These are phyloP conservation scores for Mortierella alpina DNA, from an alignment of 192 early-diverging fungal species.

Conservation along the genomic window DNA sequence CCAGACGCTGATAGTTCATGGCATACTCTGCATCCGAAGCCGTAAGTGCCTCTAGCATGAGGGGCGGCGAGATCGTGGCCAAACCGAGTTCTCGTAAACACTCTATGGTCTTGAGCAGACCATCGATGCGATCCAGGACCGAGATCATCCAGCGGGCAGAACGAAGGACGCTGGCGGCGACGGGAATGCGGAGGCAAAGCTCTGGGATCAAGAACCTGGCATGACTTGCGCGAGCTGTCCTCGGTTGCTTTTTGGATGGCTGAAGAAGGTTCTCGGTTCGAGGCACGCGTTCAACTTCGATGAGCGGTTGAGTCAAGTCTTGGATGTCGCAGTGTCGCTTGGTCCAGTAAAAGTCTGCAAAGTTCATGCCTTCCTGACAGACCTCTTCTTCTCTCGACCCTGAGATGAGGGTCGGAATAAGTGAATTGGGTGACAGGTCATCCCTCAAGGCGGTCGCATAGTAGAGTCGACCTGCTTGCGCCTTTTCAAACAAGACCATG, in stretches of 20 bases:
- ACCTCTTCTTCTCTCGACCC: not conserved
- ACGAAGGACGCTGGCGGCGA: slow-evolving; percentile 57
- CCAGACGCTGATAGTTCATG: slow-evolving; percentile 86
- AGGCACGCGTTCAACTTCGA: not conserved
- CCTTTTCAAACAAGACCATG: slow-evolving; percentile 51
- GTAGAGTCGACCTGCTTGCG: slow-evolving; percentile 55
- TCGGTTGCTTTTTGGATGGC: not conserved
- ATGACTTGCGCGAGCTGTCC: not conserved
- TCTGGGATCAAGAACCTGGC: slow-evolving; percentile 23
- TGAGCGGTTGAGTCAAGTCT: slow-evolving; percentile 2
- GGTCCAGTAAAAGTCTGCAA: not conserved
- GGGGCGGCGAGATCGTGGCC: slow-evolving; percentile 37
- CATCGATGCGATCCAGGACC: slow-evolving; percentile 67
- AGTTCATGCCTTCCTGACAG: not conserved
- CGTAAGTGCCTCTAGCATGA: slow-evolving; percentile 76
- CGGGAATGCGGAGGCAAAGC: slow-evolving; percentile 36
- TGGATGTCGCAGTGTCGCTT: not conserved
- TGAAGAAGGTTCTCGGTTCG: not conserved
- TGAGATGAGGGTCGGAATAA: not conserved
- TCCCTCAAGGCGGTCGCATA: slow-evolving; percentile 35
- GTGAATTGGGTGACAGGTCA: slow-evolving; percentile 40
- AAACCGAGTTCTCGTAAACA: slow-evolving; percentile 55
- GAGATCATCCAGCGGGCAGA: slow-evolving; percentile 64
- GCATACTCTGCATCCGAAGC: slow-evolving; percentile 70
- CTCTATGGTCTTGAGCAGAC: slow-evolving; percentile 59